Evolutionary conservation across 371 early-diverging fungal species (phyloP).

Genomic region (Rhizopus arrhizus): DNA sequence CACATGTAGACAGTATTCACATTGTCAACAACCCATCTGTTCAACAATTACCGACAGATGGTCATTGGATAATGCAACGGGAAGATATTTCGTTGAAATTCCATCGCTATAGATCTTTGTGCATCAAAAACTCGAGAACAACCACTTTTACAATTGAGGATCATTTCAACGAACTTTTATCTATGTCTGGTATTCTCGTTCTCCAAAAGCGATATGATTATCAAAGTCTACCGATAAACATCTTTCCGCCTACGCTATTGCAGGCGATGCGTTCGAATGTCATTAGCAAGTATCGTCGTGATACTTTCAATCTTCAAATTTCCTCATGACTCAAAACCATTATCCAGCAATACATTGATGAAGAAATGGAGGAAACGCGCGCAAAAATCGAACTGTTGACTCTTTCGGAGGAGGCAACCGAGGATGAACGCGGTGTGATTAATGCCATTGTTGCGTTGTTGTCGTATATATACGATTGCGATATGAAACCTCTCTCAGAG

Average conservation of each 20-base stretch:
- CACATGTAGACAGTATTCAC: constrained; percentile 8
- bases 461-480: constrained; percentile 29
- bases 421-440: constrained; percentile 9
- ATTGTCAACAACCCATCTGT: constrained; percentile 1
- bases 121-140: constrained; percentile 9
- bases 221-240: constrained; percentile 13
- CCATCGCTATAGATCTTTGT: constrained; percentile 10
- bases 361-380: constrained; percentile 10
- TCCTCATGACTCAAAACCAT: constrained; percentile 9
- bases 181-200: constrained; percentile 21
- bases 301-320: constrained; percentile 13
- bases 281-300: constrained; percentile 13
- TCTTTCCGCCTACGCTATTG: constrained; percentile 15
- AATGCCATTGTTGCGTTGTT: constrained; percentile 19
- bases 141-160: constrained; percentile 7
- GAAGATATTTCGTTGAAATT: constrained; percentile 13
- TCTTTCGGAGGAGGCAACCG: constrained; percentile 11
- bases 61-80: constrained; percentile 11
- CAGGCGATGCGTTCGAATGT: constrained; percentile 14
- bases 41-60: constrained; percentile 7
- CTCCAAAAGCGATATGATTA: constrained; percentile 21
- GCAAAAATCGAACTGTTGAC: constrained; percentile 15
- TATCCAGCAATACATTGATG: constrained; percentile 9
- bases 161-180: constrained; percentile 13
- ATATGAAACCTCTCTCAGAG: constrained; percentile 28